Evolutionary conservation across 2,329 filamentous ascomycete genomes (phyloP).

Genomic region (Penicillium paneum): DNA sequence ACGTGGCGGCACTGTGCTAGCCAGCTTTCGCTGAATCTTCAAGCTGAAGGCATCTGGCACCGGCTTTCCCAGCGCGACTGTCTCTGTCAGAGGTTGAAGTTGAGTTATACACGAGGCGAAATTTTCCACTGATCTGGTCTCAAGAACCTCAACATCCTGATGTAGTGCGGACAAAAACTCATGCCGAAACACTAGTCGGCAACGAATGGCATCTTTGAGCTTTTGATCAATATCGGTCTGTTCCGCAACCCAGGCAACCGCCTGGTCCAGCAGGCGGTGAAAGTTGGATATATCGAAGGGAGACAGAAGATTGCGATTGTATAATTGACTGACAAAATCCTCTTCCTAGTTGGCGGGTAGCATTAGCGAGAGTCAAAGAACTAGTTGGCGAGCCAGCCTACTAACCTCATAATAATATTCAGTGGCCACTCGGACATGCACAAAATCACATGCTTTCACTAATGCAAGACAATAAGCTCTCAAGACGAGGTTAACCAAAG

Average conservation of each 20-base stretch:
- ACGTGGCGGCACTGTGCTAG: slow-evolving; percentile 88
- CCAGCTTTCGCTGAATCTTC: slow-evolving; percentile 85
- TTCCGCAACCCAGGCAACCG: slow-evolving; percentile 51
- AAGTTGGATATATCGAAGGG: slow-evolving; percentile 59
- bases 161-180: slow-evolving; percentile 44
- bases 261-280: slow-evolving; percentile 53
- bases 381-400: slow-evolving; percentile 4
- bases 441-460: slow-evolving; percentile 76
- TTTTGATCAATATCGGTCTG: slow-evolving; percentile 35
- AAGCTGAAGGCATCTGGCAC: slow-evolving; percentile 80
- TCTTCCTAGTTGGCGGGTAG: slow-evolving; percentile 66
- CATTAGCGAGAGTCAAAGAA: slow-evolving; percentile 13
- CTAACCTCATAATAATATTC: slow-evolving; percentile 86
- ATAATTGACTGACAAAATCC: slow-evolving; percentile 92
- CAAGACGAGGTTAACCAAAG: slow-evolving; percentile 62
- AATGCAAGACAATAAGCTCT: slow-evolving; percentile 82
- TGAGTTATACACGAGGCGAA: slow-evolving; percentile 37
- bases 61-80: slow-evolving; percentile 60
- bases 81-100: slow-evolving; percentile 57
- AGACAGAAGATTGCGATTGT: slow-evolving; percentile 72
- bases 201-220: slow-evolving; percentile 56
- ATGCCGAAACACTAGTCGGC: slow-evolving; percentile 65
- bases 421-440: slow-evolving; percentile 71
- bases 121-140: slow-evolving; percentile 29
- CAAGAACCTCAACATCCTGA: slow-evolving; percentile 32